phyloP scores from a whole-genome alignment of 176 grass and related monocot species.

The Stipa capillata region DNA sequence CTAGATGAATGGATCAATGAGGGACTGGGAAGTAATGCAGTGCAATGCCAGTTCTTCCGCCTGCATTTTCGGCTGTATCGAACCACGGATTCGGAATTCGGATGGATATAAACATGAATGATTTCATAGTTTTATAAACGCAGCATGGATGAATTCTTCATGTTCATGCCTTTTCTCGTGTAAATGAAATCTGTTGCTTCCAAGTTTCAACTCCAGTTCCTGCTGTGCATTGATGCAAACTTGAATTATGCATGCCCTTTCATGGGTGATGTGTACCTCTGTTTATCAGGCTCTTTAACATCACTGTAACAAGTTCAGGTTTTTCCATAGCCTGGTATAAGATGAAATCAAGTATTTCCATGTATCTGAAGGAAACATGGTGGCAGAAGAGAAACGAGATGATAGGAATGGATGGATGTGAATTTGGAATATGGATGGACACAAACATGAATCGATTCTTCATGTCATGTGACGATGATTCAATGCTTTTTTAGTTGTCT shows the following conservation, averaged over 20 bases:
- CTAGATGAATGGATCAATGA: too few species aligned
- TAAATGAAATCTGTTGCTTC: not conserved
- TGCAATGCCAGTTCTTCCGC: too few species aligned
- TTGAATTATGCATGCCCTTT: not conserved
- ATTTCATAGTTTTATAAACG: not conserved
- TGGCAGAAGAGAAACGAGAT: too few species aligned
- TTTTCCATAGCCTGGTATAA: not conserved
- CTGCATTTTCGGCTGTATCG: not conserved
- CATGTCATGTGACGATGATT: too few species aligned
- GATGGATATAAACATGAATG: not conserved
- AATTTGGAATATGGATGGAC: too few species aligned
- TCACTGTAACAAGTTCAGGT: not conserved
- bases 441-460: too few species aligned
- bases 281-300: not conserved
- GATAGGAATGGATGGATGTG: too few species aligned
- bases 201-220: not conserved
- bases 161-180: not conserved
- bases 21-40: too few species aligned
- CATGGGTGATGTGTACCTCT: too few species aligned
- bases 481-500: not conserved
- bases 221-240: not conserved
- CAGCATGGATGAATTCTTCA: not conserved
- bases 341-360: not conserved
- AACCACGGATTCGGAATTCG: not conserved
- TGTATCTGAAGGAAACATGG: too few species aligned